Conservation (phyloP, 805 yeast species). For the Kluyveromyces starmeri region DNA sequence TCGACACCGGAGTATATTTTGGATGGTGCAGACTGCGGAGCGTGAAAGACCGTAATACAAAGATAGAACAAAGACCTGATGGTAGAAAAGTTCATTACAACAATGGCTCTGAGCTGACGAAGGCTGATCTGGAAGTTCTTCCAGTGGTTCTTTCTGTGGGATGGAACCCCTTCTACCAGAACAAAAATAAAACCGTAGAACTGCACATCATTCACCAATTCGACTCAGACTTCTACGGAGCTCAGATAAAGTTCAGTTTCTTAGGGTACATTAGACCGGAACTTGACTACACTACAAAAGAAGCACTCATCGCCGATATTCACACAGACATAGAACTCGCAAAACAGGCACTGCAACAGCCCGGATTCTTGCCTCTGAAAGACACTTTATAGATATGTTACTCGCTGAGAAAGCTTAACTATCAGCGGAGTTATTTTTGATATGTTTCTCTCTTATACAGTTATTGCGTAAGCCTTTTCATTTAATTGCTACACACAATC, state of each 20-base stretch:
- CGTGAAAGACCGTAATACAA: conserved; percentile 11
- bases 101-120: conserved; percentile 44
- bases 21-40: conserved; percentile 52
- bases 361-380: conserved; percentile 28
- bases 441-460: too few relatives aligned
- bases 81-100: conserved; percentile 44
- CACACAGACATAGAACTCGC: conserved; percentile 71
- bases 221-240: conserved; percentile 68
- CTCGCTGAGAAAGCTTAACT: too few relatives aligned
- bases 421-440: too few relatives aligned
- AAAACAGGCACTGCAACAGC: conserved; percentile 32
- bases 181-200: conserved; percentile 75
- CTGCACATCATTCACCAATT: conserved; percentile 78
- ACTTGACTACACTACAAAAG: conserved; percentile 70
- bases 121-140: conserved; percentile 35
- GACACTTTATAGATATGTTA: conserved; percentile 2
- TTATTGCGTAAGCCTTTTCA: too few relatives aligned
- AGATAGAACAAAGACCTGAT: conserved; percentile 28
- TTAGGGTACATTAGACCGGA: conserved; percentile 92
- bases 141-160: conserved; percentile 97
- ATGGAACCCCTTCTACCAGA: conserved; percentile 86
- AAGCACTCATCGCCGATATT: conserved; percentile 80
- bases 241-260: conserved; percentile 54
- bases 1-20: conserved; percentile 79
- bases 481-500: too few relatives aligned